Evolutionary conservation across 176 grass and related monocot genomes (phyloP).

Genomic region (Carex parvula): DNA sequence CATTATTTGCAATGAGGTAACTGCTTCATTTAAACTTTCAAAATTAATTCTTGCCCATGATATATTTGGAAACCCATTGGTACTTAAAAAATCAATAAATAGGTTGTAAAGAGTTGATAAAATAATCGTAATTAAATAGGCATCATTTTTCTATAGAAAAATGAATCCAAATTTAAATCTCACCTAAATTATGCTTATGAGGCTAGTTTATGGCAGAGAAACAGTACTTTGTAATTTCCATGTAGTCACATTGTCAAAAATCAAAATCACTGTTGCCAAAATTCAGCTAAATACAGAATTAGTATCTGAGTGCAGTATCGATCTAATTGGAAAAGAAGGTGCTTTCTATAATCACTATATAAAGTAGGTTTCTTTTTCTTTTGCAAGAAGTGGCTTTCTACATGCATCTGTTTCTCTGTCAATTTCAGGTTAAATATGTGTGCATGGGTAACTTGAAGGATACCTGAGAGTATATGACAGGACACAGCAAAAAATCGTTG

Average conservation of each 20-base stretch:
- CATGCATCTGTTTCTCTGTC: neutral
- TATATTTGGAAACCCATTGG: neutral
- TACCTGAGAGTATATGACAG: neutral
- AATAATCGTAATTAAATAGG: neutral
- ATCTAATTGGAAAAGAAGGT: neutral
- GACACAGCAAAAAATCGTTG: neutral
- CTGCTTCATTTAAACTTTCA: neutral
- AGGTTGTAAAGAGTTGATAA: neutral
- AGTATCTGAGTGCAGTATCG: neutral
- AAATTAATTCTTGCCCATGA: neutral
- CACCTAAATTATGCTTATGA: neutral
- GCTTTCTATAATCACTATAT: neutral
- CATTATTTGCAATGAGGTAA: conserved; percentile 5
- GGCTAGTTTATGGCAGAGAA: neutral
- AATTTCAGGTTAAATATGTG: conserved; percentile 84
- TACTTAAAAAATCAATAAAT: no score
- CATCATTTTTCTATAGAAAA: neutral
- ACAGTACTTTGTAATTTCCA: neutral
- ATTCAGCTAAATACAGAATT: neutral
- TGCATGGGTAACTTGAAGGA: conserved; percentile 79
- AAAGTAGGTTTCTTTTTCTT: neutral
- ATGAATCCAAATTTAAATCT: neutral
- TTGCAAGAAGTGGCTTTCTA: neutral
- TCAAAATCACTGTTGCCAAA: neutral
- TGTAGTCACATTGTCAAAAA: neutral